Evolutionary conservation across 73 alveolate genomes (phyloP), one percentile per base, ranked within the genome.

Genomic region (Paraurostyla sp.): DNA sequence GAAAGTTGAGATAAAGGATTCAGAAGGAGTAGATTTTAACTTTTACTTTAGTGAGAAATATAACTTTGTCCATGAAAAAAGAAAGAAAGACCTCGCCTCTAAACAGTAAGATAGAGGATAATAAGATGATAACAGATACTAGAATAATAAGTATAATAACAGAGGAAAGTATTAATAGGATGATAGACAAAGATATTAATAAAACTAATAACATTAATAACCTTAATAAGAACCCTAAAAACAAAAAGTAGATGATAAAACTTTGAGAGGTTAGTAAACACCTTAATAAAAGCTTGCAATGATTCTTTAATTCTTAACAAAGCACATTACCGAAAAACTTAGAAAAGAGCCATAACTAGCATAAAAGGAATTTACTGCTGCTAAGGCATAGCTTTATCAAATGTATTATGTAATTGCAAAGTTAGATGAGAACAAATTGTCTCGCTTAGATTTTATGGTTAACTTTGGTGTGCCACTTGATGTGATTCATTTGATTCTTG

Each of bases 401-500:
- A 42, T 89, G 85, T 89, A 80, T 51, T 80, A 33, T 56, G 76
- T 89, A 13, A 75, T 89, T 32, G 91, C 83, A 23, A 89, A 69
- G 50, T 56, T 89, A 9, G 89, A 60, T 16, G 85, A 57, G 16
- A 18, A 9, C 23, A 43, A 49, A 23, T 49, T 80, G 6, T 30
- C 73, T 0, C 58, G 42, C 11, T 54, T 71, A 45, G 92, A 80
- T 59, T 89, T 60, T 41, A 16, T 89, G 43, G 60, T 63, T 35
- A 89, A 80, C 83, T 89, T 89, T 36, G 94, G 94, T 22, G 94
- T 89, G 6, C 18, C 85, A 1, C 45, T 89, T 18, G 88, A 89
- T 0, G 62, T 42, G 30, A 89, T 60, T 23, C 60, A 29, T 25
- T 23, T 15, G 42, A 48, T 89, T 32, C 35, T 45, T 16, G 84